phyloP scores from a whole-genome alignment of 192 early-diverging fungal genomes.

The Coemansia sp. region DNA sequence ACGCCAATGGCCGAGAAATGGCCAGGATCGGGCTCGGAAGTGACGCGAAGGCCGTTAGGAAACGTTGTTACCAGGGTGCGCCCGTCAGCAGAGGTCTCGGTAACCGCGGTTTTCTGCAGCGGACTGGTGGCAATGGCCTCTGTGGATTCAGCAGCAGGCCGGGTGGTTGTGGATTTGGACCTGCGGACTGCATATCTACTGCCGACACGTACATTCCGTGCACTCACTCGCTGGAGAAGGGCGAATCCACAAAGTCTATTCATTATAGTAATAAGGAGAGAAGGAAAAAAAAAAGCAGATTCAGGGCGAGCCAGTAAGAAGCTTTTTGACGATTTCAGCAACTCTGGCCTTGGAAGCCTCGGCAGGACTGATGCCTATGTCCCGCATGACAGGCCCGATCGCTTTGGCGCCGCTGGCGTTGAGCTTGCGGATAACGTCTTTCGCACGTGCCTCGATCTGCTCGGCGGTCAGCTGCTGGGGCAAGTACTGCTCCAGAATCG shows the following conservation, averaged over 20 bases:
- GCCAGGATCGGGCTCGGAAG: constrained; percentile 74
- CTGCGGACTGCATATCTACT: not conserved
- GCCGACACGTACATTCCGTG: too few species aligned
- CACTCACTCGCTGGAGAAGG: too few species aligned
- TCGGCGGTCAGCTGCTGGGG: constrained; percentile 72
- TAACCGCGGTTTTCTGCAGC: constrained; percentile 10
- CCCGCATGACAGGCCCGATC: constrained; percentile 86
- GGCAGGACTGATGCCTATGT: constrained; percentile 63
- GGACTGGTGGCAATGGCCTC: constrained; percentile 2
- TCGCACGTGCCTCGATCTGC: constrained; percentile 67
- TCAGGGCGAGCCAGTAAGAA: constrained; percentile 42
- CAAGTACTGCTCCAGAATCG: constrained; percentile 68
- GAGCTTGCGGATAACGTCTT: constrained; percentile 48
- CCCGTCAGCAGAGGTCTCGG: constrained; percentile 31
- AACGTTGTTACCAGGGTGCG: constrained; percentile 69
- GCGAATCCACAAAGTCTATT: too few species aligned
- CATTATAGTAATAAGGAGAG: not conserved
- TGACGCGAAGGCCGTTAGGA: constrained; percentile 85
- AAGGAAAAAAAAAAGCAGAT: not conserved
- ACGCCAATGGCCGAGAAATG: constrained; percentile 91
- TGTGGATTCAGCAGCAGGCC: too few species aligned
- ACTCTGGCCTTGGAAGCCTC: constrained; percentile 74
- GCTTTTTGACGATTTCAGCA: constrained; percentile 70
- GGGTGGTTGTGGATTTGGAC: constrained; percentile 17
- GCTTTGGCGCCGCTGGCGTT: constrained; percentile 64